Evolutionary conservation across 2,329 filamentous ascomycete species (phyloP).

Genomic region (Phoma herbarum): DNA sequence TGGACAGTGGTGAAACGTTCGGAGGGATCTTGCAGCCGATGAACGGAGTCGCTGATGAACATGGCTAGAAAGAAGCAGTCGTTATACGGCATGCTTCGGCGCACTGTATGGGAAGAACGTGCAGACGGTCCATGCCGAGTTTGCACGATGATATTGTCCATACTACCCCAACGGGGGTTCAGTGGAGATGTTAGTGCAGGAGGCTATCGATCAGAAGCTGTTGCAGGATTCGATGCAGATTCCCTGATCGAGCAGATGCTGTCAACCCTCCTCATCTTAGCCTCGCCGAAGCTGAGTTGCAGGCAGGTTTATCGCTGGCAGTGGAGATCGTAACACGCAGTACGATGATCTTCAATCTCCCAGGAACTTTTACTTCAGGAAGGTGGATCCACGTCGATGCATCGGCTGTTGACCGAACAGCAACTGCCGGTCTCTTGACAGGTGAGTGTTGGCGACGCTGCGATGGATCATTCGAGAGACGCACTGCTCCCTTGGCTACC

Average conservation of each 20-base stretch:
- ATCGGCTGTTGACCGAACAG: slow-evolving; percentile 3
- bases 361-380: slow-evolving; percentile 6
- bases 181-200: background rate
- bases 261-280: slow-evolving; percentile 1
- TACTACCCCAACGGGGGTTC: background rate
- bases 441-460: background rate
- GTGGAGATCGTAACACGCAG: background rate
- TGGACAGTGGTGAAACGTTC: background rate
- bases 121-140: slow-evolving; percentile 4
- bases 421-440: slow-evolving; percentile 12
- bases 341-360: background rate
- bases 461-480: background rate
- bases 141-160: background rate
- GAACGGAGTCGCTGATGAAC: background rate
- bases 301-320: slow-evolving; percentile 1
- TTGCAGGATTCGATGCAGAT: background rate
- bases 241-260: background rate
- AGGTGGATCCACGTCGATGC: slow-evolving; percentile 8
- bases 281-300: slow-evolving; percentile 2
- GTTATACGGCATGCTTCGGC: slow-evolving; percentile 14
- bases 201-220: background rate
- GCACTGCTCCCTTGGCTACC: background rate
- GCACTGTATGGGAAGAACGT: slow-evolving; percentile 1
- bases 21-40: background rate
- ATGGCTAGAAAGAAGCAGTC: slow-evolving; percentile 3